These are phyloP conservation scores for Usnea hakonensis DNA, from an alignment of 495 filamentous ascomycete genomes.

Conservation along the genomic window DNA sequence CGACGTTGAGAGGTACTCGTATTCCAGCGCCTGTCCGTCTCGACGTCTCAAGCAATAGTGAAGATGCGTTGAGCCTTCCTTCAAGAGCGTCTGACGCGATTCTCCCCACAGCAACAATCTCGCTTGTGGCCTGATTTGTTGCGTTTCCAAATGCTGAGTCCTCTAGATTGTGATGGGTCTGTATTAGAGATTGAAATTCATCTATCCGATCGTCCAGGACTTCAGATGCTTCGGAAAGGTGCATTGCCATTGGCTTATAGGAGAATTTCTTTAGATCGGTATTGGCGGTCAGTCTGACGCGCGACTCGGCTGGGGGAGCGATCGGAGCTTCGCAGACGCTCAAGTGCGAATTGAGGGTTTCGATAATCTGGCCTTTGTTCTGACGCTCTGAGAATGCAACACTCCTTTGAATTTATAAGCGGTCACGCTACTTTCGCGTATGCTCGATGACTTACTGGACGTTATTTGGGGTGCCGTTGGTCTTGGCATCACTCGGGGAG, in stretches of 20 bases:
- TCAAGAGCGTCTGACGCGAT: conserved; percentile 80
- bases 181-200: conserved; percentile 64
- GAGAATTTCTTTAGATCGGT: conserved; percentile 82
- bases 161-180: conserved; percentile 64
- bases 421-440: background rate
- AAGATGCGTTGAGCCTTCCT: conserved; percentile 74
- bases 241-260: conserved; percentile 91
- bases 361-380: conserved; percentile 71
- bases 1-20: conserved; percentile 71
- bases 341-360: conserved; percentile 75
- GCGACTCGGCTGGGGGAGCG: conserved; percentile 62
- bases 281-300: conserved; percentile 72
- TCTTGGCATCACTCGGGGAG: conserved; percentile 34
- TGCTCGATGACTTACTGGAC: conserved; percentile 19
- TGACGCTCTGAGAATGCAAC: conserved; percentile 61
- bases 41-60: conserved; percentile 79
- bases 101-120: conserved; percentile 82
- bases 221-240: conserved; percentile 82
- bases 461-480: conserved; percentile 11
- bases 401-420: conserved; percentile 27
- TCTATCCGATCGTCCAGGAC: conserved; percentile 93
- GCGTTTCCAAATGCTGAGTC: conserved; percentile 84
- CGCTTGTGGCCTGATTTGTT: conserved; percentile 69
- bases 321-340: conserved; percentile 59
- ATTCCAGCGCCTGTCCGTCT: conserved; percentile 74